phyloP scores from a whole-genome alignment of 768 basidiomycete species.

The Kondoa malvinella region DNA sequence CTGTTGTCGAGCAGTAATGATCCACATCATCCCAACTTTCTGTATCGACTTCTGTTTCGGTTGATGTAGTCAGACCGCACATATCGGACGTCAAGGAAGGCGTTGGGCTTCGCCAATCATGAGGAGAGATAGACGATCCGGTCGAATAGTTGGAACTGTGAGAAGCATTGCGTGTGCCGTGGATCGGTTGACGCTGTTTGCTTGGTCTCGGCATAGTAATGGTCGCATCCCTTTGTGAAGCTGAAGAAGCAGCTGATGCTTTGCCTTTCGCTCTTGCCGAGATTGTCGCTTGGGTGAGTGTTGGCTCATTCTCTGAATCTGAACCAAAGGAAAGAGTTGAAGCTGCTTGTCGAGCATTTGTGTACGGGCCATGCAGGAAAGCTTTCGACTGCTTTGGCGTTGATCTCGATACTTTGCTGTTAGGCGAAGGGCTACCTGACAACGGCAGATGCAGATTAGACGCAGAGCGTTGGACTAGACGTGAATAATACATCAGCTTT shows the following conservation, averaged over 20 bases:
- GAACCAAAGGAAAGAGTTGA: neutral
- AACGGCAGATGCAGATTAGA: slow-evolving; percentile 1
- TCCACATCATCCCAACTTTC: slow-evolving; percentile 10
- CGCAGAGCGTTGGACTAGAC: slow-evolving; percentile 1
- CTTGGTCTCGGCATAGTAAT: neutral
- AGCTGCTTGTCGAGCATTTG: neutral
- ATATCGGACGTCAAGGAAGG: slow-evolving; percentile 15
- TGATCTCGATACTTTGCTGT: neutral
- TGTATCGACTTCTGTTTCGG: slow-evolving; percentile 15
- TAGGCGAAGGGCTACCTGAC: neutral
- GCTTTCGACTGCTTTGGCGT: neutral
- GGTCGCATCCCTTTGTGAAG: neutral
- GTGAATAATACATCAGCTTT: neutral
- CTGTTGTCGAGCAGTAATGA: neutral
- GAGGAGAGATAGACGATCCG: neutral
- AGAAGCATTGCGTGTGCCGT: neutral
- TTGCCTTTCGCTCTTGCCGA: neutral
- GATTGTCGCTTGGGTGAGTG: neutral
- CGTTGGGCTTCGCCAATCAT: slow-evolving; percentile 14
- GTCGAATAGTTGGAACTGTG: neutral
- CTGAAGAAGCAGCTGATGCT: neutral
- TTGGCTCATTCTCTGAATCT: slow-evolving; percentile 1
- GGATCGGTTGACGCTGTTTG: neutral
- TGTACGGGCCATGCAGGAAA: neutral
- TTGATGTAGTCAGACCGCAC: slow-evolving; percentile 6